Evolutionary conservation across 164 flowering plant species (phyloP).

Genomic region (Chimonanthus salicifolius): DNA sequence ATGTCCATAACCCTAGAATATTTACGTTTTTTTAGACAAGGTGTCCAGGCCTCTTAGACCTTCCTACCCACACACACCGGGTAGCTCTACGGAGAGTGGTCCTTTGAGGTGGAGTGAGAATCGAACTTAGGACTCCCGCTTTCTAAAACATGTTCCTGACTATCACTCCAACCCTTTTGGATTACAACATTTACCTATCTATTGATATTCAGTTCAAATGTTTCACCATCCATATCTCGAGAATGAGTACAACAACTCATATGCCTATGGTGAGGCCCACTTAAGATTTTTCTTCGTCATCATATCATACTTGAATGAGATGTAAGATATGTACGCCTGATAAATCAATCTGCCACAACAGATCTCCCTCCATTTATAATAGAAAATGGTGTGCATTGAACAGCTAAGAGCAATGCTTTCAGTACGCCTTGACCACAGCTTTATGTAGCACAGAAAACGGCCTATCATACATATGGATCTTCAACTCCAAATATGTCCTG

Average conservation of each 20-base stretch:
- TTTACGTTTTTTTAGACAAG: no score
- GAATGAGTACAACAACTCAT: background rate
- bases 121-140: no score
- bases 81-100: background rate
- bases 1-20: background rate
- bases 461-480: background rate
- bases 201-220: no score
- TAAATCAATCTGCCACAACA: background rate
- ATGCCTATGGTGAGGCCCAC: background rate
- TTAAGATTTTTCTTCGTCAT: no score
- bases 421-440: background rate
- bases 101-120: background rate
- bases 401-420: background rate
- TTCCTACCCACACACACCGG: background rate
- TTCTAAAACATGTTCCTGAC: background rate
- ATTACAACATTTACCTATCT: no score
- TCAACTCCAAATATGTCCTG: background rate
- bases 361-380: background rate
- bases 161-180: background rate
- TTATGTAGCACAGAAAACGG: background rate
- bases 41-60: no score
- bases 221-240: background rate
- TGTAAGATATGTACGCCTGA: background rate
- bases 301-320: no score
- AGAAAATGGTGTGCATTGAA: no score